Evolutionary conservation across 352 stramenopile species (phyloP), one percentile per base, ranked within the genome.

Genomic region (Hyphochytrium catenoides): DNA sequence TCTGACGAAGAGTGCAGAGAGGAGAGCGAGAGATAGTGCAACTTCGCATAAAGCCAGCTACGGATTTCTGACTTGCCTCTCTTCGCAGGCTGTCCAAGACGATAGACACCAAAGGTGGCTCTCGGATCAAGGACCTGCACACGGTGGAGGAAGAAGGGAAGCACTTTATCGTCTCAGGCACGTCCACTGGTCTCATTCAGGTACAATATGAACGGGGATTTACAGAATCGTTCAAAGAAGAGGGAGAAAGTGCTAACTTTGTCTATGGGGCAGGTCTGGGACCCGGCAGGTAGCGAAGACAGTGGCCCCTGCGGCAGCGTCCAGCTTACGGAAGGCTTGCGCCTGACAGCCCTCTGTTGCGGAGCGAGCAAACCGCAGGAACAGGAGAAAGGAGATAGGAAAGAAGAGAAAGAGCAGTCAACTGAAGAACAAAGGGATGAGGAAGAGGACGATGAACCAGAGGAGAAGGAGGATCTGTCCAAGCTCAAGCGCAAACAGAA

Each of bases 1-100:
- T n/a, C n/a, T n/a, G n/a, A n/a, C n/a, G n/a, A n/a, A n/a, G n/a
- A n/a, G n/a, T n/a, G n/a, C n/a, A n/a, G n/a, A n/a, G n/a, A n/a
- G n/a, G n/a, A n/a, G n/a, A n/a, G n/a, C n/a, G n/a, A n/a, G n/a
- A n/a, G n/a, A n/a, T n/a, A n/a, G n/a, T n/a, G n/a, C n/a, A n/a
- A n/a, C n/a, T 83, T 63, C 74, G 73, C 58, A 52, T 83, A 19
- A 77, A 68, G 63, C 63, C 71, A 46, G 57, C 47, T 31, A 50
- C 59, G 30, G 68, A 19, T 6, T 44, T 17, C 11, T 26, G 2
- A 15, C 33, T n/a, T 33, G 14, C 11, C 25, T 26, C 9, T 11
- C 33, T 3, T 34, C 74, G 63, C 17, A 42, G 79, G 8, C 54
- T 81, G 23, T 66, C 50, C 28, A 75, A 79, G 46, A 43, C 74